phyloP scores from a whole-genome alignment of 257 asterid genomes.

The Solanum bulbocastanum region DNA sequence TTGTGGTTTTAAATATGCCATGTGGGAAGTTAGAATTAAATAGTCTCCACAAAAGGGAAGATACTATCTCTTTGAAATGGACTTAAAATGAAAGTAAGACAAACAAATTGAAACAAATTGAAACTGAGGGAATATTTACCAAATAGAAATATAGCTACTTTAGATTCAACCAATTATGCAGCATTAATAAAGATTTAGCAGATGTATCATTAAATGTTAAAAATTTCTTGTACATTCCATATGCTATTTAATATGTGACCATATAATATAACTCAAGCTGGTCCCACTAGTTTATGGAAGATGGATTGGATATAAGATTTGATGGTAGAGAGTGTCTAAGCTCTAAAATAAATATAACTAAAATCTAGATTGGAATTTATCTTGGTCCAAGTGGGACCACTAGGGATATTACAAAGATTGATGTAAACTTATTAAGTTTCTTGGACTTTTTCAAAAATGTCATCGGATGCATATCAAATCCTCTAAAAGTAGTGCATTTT shows the following conservation, averaged over 20 bases:
- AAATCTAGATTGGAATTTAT: not conserved
- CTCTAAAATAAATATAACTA: not conserved
- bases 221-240: not conserved
- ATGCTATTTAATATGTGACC: slow-evolving; percentile 1
- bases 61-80: not conserved
- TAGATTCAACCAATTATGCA: not conserved
- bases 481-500: not conserved
- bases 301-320: not conserved
- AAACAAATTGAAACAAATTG: too few species aligned
- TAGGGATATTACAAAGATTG: not conserved
- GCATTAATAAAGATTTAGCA: not conserved
- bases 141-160: not conserved
- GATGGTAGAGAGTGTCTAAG: not conserved
- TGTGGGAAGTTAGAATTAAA: not conserved
- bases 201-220: not conserved
- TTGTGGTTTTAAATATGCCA: not conserved
- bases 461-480: not conserved
- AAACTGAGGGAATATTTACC: not conserved
- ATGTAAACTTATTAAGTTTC: not conserved
- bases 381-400: not conserved
- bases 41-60: not conserved
- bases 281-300: slow-evolving; percentile 2
- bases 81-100: not conserved
- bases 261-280: not conserved
- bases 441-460: not conserved